Evolutionary conservation across 2,329 filamentous ascomycete genomes (phyloP), one percentile per base, ranked within the genome.

Genomic region (Scolecobasidium constrictum): DNA sequence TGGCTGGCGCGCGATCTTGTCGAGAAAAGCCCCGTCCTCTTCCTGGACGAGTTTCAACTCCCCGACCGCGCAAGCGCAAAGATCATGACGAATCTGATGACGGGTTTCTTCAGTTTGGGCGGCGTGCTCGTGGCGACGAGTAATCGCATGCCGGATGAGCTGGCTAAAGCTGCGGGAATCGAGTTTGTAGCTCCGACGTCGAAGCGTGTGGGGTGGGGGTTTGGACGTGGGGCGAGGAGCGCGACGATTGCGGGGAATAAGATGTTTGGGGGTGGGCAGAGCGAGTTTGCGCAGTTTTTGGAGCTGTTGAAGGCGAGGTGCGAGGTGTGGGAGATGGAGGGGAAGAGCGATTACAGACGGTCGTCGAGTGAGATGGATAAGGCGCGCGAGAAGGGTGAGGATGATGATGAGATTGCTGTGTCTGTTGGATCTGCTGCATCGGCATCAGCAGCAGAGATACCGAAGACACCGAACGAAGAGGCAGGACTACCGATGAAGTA

Each of bases 301-400:
- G 80, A 87, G 35, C 78, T 90, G 0, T 57, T 90, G 26, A 83
- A 82, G 55, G 80, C 82, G 7, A 70, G 84, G 43, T 90, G 85
- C 55, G 83, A 90, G 52, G 78, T 88, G 39, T 88, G 83, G 82
- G 81, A 88, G 56, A 87, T 90, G 74, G 81, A 86, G 50, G 79
- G 83, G 2, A 72, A 73, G 2, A 75, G 68, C 43, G 85, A 92
- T 54, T 90, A 68, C 47, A 51, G 83, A 68, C 68, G 84, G 50
- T 65, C 76, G 15, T 44, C 47, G 17, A 33, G 22, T n/a, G 48
- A 49, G 12, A 17, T 21, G 7, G 18, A 7, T 3, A 16, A 20
- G 5, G 7, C 11, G 17, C 31, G 11, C 5, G 20, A 44, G 35
- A 17, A 23, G 13, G 16, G 11, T 39, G 6, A 9, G 7, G 6